Evolutionary conservation across 257 asterid species (phyloP).

Genomic region (Pogostemon cablin): DNA sequence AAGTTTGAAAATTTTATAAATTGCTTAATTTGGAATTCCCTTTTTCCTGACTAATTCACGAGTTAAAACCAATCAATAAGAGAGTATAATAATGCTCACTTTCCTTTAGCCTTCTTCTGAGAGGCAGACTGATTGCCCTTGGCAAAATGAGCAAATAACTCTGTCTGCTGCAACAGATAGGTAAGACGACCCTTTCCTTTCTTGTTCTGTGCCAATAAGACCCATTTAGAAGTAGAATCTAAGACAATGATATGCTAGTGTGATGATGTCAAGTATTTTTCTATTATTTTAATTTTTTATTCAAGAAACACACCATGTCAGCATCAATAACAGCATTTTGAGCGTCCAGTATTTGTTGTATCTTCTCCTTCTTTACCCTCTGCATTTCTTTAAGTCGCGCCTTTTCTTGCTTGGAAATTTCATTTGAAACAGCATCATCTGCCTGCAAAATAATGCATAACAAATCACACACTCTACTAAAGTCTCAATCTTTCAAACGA

Average conservation of each 20-base stretch:
- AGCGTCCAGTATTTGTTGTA: conserved; percentile 83
- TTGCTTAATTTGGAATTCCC: conserved; percentile 19
- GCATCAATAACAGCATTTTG: conserved; percentile 95
- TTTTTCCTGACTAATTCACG: conserved; percentile 3
- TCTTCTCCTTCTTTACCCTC: conserved; percentile 75
- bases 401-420: conserved; percentile 71
- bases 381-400: conserved; percentile 80
- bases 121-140: conserved; percentile 75
- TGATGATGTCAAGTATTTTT: conserved; percentile 4
- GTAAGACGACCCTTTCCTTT: conserved; percentile 92
- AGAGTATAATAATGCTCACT: conserved; percentile 38
- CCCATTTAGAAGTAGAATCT: conserved; percentile 23
- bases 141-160: conserved; percentile 97
- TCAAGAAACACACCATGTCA: conserved; percentile 66
- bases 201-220: conserved; percentile 65
- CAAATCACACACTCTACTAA: conserved; percentile 20
- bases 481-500: background rate
- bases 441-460: conserved; percentile 44
- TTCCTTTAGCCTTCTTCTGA: conserved; percentile 83
- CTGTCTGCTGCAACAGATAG: conserved; percentile 95
- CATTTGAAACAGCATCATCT: conserved; percentile 48
- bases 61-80: background rate
- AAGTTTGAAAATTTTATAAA: background rate
- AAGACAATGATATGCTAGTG: background rate
- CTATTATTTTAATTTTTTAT: background rate